A percentile compares a stretch with the other conserved stretches of the same genome.
Evolutionary conservation across 352 stramenopile species (phyloP).

Genomic region (Phytophthora hibernalis): DNA sequence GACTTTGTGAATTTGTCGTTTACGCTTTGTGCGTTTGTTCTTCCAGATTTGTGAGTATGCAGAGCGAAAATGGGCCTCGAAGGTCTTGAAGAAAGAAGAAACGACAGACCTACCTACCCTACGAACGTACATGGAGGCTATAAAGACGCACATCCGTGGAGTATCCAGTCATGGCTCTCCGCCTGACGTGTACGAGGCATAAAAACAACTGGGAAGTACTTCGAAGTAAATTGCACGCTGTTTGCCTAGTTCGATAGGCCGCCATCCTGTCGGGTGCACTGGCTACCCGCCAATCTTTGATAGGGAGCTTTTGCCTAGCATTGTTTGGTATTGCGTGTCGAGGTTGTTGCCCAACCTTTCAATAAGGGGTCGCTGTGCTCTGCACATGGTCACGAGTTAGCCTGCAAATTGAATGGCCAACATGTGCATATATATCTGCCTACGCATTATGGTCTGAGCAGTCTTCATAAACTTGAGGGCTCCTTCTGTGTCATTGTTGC

Average conservation of each 20-base stretch:
- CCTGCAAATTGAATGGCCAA: not conserved
- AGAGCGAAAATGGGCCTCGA: constrained; percentile 93
- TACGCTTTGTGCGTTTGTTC: constrained; percentile 2
- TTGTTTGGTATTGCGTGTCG: constrained; percentile 51
- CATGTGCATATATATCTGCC: constrained; percentile 14
- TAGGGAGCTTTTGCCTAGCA: constrained; percentile 30
- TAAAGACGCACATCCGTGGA: constrained; percentile 71
- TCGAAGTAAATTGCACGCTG: not conserved
- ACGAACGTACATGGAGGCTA: constrained; percentile 74
- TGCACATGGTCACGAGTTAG: constrained; percentile 20
- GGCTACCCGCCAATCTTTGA: constrained; percentile 16
- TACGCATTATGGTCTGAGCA: constrained; percentile 52
- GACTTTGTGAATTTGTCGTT: not conserved
- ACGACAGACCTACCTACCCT: constrained; percentile 75
- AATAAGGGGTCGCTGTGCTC: constrained; percentile 41
- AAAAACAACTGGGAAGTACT: constrained; percentile 24
- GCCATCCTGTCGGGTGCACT: not conserved
- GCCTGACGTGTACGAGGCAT: constrained; percentile 66
- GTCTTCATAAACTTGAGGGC: constrained; percentile 55
- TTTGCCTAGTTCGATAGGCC: constrained; percentile 1
- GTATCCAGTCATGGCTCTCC: constrained; percentile 45
- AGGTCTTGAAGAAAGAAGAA: constrained; percentile 87
- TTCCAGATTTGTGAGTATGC: constrained; percentile 93
- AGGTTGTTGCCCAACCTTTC: constrained; percentile 43
- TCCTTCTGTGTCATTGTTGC: constrained; percentile 37